Evolutionary conservation across 139 green algal genomes (phyloP), one percentile per base, ranked within the genome.

Genomic region (Edaphochlamys debaryana): DNA sequence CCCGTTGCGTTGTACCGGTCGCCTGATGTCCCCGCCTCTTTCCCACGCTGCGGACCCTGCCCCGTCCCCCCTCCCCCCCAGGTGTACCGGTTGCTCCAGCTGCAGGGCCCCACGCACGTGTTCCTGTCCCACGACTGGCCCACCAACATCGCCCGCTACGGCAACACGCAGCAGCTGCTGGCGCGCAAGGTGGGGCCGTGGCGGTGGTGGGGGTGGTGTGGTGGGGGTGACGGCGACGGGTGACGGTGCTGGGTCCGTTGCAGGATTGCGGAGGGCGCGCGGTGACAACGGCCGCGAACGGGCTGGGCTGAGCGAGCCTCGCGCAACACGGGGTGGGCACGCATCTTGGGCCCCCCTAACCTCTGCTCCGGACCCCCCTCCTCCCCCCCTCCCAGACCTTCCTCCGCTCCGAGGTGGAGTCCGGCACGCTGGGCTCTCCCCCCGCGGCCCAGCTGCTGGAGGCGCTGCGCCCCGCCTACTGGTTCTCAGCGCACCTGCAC

Each of bases 51-150:
- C 22, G 17, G 52, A 37, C 32, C 50, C 48, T 23, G 23, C 48
- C 9, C 71, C 34, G 8, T 13, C n/a, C n/a, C 60, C 48, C 20
- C 32, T 36, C 56, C 19, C 34, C 7, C 36, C 9, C 74, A 69
- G 56, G 96, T 97, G 56, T 91, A 93, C 81, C 91, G 94, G 63
- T 89, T 99, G 67, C 82, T 94, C 85, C 89, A 94, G 90, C 86
- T 99, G 34, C 69, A 87, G 40, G 69, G 93, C 71, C 85, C 85
- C 8, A 40, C 98, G 63, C 95, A 99, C 82, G 85, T 99, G 0
- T 98, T 99, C 67, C 84, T 99, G 11, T 97, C 91, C 0, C 97
- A 99, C 92, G 97, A 99, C 91, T 99, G 97, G 97, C 97, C 97
- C 17, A 80, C 89, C 30, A 92, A 93, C 70, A 95, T 99, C 45